Conservation (phyloP, 2,329 filamentous ascomycete species). For the Alternaria triticina region DNA sequence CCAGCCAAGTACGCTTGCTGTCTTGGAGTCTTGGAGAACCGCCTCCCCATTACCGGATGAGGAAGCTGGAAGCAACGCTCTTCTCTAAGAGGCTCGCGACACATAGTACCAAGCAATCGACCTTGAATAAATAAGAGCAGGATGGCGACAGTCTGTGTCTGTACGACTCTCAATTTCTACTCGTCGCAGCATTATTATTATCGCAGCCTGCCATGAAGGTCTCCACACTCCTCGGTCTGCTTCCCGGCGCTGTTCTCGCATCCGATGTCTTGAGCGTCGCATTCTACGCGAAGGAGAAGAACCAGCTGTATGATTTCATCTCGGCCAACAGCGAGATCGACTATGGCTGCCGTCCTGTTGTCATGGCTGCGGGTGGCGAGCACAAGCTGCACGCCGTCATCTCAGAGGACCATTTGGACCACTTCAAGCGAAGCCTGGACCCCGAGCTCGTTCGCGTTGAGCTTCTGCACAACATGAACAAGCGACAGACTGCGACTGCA, state of each 20-base stretch:
- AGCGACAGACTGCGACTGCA: constrained; percentile 35
- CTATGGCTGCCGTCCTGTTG: constrained; percentile 44
- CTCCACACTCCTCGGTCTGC: constrained; percentile 29
- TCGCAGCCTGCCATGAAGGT: constrained; percentile 30
- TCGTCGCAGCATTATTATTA: constrained; percentile 2
- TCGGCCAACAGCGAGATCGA: constrained; percentile 38
- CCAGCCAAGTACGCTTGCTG: constrained; percentile 26
- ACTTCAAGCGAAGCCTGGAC: constrained; percentile 32
- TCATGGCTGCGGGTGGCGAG: constrained; percentile 32
- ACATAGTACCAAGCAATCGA: constrained; percentile 1
- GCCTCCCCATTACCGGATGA: constrained; percentile 11
- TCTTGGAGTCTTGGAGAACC: constrained; percentile 17
- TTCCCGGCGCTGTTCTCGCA: constrained; percentile 33
- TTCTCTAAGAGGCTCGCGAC: constrained; percentile 1
- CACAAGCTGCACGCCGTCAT: constrained; percentile 43
- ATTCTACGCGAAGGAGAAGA: constrained; percentile 40
- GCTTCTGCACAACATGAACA: constrained; percentile 32
- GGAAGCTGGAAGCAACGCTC: constrained; percentile 16
- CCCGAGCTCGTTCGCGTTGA: constrained; percentile 30
- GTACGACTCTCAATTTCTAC: constrained; percentile 8
- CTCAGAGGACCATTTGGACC: constrained; percentile 28
- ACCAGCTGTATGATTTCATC: constrained; percentile 35
- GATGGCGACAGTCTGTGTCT: neutral
- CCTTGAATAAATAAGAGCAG: constrained; percentile 10
- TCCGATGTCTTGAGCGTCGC: constrained; percentile 37